These are phyloP conservation scores for Nemania sp. DNA, from an alignment of 2,329 filamentous ascomycete species.

Conservation along the genomic window DNA sequence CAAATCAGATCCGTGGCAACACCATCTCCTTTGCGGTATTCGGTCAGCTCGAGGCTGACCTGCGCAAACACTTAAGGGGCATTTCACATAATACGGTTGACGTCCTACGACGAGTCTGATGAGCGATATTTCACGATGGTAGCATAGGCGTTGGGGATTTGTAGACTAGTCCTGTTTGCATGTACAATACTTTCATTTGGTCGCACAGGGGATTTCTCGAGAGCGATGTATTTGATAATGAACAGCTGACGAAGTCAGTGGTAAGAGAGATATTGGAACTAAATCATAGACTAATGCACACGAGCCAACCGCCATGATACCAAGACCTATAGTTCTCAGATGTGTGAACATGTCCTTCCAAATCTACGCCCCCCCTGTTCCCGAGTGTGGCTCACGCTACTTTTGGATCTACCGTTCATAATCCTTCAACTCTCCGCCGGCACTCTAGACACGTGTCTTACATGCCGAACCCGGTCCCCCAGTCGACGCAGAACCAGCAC, in stretches of 20 bases:
- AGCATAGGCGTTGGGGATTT: constrained; percentile 24
- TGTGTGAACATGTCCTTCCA: constrained; percentile 17
- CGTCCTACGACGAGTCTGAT: constrained; percentile 26
- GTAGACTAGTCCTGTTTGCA: constrained; percentile 23
- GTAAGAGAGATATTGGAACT: constrained; percentile 6
- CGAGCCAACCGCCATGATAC: constrained; percentile 8
- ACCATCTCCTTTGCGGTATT: constrained; percentile 30
- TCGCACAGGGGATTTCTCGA: constrained; percentile 5
- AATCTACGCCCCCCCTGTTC: constrained; percentile 4
- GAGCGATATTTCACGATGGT: constrained; percentile 8
- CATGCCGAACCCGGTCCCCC: constrained; percentile 17
- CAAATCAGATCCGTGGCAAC: constrained; percentile 9
- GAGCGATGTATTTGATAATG: constrained; percentile 20
- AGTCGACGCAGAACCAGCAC: constrained; percentile 4
- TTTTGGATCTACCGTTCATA: constrained; percentile 11
- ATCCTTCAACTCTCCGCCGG: neutral
- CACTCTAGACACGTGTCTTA: constrained; percentile 23
- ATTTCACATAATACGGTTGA: constrained; percentile 29
- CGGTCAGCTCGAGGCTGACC: constrained; percentile 28
- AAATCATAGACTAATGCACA: constrained; percentile 21
- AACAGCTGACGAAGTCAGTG: neutral
- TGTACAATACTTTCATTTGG: constrained; percentile 23
- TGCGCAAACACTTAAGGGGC: constrained; percentile 27
- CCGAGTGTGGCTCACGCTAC: constrained; percentile 19
- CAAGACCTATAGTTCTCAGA: neutral